Evolutionary conservation across 768 basidiomycete genomes (phyloP), one percentile per base, ranked within the genome.

Genomic region (Lactarius sp.): DNA sequence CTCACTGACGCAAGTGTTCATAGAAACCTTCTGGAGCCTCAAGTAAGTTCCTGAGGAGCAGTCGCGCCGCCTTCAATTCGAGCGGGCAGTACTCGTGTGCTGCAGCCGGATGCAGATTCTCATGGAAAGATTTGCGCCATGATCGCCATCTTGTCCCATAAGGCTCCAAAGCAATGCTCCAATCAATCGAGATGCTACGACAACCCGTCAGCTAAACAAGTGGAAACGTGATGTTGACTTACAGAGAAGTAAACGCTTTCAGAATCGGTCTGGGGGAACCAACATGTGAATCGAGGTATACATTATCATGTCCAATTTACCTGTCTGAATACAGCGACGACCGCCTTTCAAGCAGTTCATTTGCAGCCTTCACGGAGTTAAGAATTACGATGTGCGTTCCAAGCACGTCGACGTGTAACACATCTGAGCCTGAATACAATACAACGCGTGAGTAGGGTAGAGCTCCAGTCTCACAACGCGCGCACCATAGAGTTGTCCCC

Each of bases 121-220:
- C 71, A 46, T 77, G 75, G 62, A 81, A 79, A 6, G 76, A 49
- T 13, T 75, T 73, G 13, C 81, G 75, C n/a, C 76, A 75, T 6
- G 73, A 71, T 49, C 73, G 77, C 80, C 81, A 81, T 14, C 27
- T 47, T 41, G 75, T 71, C 41, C 77, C 77, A 53, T 81, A 80
- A 3, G 72, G 72, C 73, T 78, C 73, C 51, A 76, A 68, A 1
- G 74, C 75, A 51, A 80, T 74, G 52, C 74, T 70, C 74, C 76
- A 79, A 31, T 72, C 73, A 69, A 75, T 78, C 6, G 77, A 77
- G 72, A 79, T 77, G 34, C 80, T 79, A 14, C 12, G 10, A n/a
- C n/a, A 14, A 36, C 22, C 4, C 31, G 52, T 60, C n/a, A 53
- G 59, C n/a, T 27, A 57, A 44, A 14, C 22, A n/a, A 44, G 39